A percentile compares a stretch with the other conserved stretches of the same genome.
These are phyloP conservation scores for Candida tunisiensis DNA, from an alignment of 1,139 yeast species.

Conservation along the genomic window DNA sequence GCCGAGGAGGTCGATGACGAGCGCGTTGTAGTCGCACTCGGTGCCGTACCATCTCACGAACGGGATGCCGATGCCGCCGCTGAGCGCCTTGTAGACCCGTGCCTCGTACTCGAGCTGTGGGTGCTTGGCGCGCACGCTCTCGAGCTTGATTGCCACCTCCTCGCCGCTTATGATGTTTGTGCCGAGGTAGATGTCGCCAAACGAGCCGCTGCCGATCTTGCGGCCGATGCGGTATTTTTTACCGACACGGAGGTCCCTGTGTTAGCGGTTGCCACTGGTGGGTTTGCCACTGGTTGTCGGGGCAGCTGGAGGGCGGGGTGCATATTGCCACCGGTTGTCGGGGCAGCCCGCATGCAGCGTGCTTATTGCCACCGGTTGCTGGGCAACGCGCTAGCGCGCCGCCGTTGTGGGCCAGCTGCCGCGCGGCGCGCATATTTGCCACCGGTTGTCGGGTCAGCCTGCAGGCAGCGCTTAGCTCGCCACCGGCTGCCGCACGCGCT, in stretches of 20 bases:
- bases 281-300: too few species aligned
- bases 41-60: conserved; percentile 96
- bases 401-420: too few species aligned
- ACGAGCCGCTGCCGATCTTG: conserved; percentile 93
- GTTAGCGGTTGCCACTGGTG: neutral
- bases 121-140: conserved; percentile 78
- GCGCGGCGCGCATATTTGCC: too few species aligned
- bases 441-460: too few species aligned
- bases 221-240: conserved; percentile 91
- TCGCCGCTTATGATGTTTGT: conserved; percentile 92
- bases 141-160: conserved; percentile 93
- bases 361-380: too few species aligned
- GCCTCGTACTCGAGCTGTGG: conserved; percentile 97
- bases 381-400: too few species aligned
- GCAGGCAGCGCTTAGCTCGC: too few species aligned
- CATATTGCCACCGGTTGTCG: too few species aligned
- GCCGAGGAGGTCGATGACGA: conserved; percentile 91
- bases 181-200: conserved; percentile 90
- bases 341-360: too few species aligned
- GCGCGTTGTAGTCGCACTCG: conserved; percentile 90
- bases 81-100: conserved; percentile 79
- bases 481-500: too few species aligned
- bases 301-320: too few species aligned
- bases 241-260: conserved; percentile 74
- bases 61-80: conserved; percentile 97